Evolutionary conservation across 768 basidiomycete genomes (phyloP).

Genomic region (Mycena indigotica): DNA sequence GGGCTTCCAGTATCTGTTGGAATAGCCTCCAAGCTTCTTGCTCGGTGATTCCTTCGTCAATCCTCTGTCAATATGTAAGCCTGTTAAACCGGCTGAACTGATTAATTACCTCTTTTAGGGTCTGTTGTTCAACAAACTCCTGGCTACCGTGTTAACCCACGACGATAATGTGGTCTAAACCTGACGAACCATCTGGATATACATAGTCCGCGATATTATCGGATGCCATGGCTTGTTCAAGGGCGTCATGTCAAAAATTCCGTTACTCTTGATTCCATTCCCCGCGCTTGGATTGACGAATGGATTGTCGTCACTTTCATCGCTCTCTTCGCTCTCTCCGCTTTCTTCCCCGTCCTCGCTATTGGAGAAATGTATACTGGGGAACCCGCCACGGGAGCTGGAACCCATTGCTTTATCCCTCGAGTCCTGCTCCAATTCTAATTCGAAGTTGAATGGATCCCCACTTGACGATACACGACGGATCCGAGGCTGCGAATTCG

Average conservation of each 20-base stretch:
- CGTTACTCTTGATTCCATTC: background rate
- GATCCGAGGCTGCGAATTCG: conserved; percentile 12
- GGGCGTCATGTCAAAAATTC: background rate
- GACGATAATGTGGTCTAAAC: background rate
- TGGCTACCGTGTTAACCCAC: conserved; percentile 29
- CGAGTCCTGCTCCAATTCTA: conserved; percentile 49
- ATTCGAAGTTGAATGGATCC: conserved; percentile 65
- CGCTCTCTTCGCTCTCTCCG: conserved; percentile 44
- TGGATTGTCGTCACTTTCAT: conserved; percentile 5
- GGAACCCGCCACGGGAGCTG: conserved; percentile 66
- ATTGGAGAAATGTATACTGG: conserved; percentile 77
- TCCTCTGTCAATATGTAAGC: conserved; percentile 46
- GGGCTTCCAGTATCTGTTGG: conserved; percentile 85
- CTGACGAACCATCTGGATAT: conserved; percentile 88
- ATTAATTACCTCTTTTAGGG: conserved; percentile 70
- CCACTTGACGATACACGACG: conserved; percentile 45
- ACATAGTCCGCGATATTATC: conserved; percentile 61
- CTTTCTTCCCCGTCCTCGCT: background rate
- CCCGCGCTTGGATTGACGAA: background rate
- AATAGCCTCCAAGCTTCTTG: conserved; percentile 90
- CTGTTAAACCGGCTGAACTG: background rate
- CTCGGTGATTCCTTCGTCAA: conserved; percentile 80
- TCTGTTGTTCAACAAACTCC: conserved; percentile 93
- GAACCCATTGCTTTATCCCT: conserved; percentile 47
- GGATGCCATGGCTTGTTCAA: conserved; percentile 26